phyloP scores from a whole-genome alignment of 2,329 filamentous ascomycete genomes.

The Penicillium sp. region DNA sequence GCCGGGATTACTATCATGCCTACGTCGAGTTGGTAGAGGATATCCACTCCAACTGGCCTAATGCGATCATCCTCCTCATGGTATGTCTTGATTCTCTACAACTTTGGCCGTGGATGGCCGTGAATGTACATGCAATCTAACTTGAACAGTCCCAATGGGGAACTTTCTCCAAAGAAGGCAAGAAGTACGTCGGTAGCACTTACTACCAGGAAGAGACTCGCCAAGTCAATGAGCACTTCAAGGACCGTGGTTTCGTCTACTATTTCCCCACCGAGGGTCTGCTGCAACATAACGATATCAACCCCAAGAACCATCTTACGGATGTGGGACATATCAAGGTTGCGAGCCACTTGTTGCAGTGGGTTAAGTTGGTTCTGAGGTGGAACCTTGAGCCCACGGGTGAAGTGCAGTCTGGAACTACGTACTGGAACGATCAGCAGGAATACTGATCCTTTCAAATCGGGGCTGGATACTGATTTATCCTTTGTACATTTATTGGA shows the following conservation, averaged over 20 bases:
- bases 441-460: slow-evolving; percentile 34
- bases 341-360: slow-evolving; percentile 59
- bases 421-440: slow-evolving; percentile 53
- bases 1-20: slow-evolving; percentile 34
- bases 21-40: slow-evolving; percentile 44
- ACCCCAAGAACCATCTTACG: slow-evolving; percentile 57
- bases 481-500: not conserved
- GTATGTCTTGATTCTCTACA: slow-evolving; percentile 12
- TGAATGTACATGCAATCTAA: not conserved
- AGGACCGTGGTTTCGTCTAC: slow-evolving; percentile 51
- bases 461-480: not conserved
- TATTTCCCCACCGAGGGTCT: slow-evolving; percentile 62
- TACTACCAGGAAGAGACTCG: slow-evolving; percentile 52
- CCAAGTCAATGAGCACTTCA: slow-evolving; percentile 53
- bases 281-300: slow-evolving; percentile 61
- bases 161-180: slow-evolving; percentile 51
- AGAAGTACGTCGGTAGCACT: slow-evolving; percentile 48
- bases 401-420: slow-evolving; percentile 51
- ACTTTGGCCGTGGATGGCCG: not conserved
- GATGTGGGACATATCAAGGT: slow-evolving; percentile 62
- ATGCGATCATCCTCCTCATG: slow-evolving; percentile 43
- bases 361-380: slow-evolving; percentile 53
- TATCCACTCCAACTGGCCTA: slow-evolving; percentile 41
- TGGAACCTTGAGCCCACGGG: slow-evolving; percentile 57
- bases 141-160: slow-evolving; percentile 50